Evolutionary conservation across 495 filamentous ascomycete genomes (phyloP).

Genomic region (Xylaria longipes): DNA sequence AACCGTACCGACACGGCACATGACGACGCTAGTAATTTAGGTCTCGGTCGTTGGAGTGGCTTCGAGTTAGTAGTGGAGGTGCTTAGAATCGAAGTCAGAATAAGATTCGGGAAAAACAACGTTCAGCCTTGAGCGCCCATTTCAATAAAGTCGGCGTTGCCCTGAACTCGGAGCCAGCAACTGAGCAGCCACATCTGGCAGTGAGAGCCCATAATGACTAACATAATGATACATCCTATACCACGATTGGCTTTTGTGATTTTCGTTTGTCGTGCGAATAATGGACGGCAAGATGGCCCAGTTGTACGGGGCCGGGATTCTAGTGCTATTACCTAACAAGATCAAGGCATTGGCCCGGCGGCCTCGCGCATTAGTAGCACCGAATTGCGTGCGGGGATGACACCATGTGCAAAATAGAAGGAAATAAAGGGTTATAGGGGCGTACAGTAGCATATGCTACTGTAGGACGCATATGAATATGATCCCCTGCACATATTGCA

Average conservation of each 20-base stretch:
- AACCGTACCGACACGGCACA: conserved; percentile 29
- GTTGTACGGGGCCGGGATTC: conserved; percentile 20
- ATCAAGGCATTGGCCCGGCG: conserved; percentile 29
- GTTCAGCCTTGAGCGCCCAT: conserved; percentile 14
- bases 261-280: conserved; percentile 25
- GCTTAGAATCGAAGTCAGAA: conserved; percentile 15
- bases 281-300: conserved; percentile 16
- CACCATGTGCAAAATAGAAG: conserved; percentile 23
- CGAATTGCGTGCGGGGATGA: conserved; percentile 30
- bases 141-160: conserved; percentile 24
- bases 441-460: conserved; percentile 11
- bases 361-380: conserved; percentile 31
- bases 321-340: conserved; percentile 32
- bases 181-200: conserved; percentile 22
- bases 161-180: conserved; percentile 20
- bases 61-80: neutral
- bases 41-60: neutral
- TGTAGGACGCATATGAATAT: conserved; percentile 15
- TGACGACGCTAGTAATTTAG: conserved; percentile 13
- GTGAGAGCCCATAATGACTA: conserved; percentile 26
- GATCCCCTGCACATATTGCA: conserved; percentile 13
- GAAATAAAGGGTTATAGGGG: conserved; percentile 7
- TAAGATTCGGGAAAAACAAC: conserved; percentile 11
- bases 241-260: conserved; percentile 22
- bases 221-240: conserved; percentile 20